Evolutionary conservation across 768 basidiomycete species (phyloP), one percentile per base, ranked within the genome.

Genomic region (Kwoniella mangroviensis): DNA sequence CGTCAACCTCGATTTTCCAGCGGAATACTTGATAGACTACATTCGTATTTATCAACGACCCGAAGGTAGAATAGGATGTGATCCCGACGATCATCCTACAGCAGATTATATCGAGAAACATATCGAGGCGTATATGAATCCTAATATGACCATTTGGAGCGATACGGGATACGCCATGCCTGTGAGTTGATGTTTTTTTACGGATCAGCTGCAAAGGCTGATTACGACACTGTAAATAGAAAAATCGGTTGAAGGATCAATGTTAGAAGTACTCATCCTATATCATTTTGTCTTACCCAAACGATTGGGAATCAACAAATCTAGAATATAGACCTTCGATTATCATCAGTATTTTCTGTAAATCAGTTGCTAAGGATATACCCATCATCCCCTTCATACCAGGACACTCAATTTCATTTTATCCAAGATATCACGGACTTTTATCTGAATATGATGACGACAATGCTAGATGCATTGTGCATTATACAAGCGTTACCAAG

Each of bases 101-200:
- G 81, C 88, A 19, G 84, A 89, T 67, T 99, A 98, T 74, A 86
- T 86, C 73, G 60, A 64, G 10, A 85, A 84, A 6, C 87, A 88
- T 79, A 67, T 84, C 54, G 86, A 87, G 62, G 87, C 90, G 62
- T 96, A 94, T 79, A 86, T 83, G 65, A 89, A 97, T 80, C 86
- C 93, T 19, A 94, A 96, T 78, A 82, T 92, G 55, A 96, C 94
- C 34, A 91, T 90, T 58, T 96, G 94, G 94, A 86, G 84, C 2
- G 86, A 88, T 73, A 92, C 90, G 1, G 91, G 91, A 52, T 88
- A 91, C 78, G 84, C 84, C 0, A 91, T 91, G 83, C 94, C 94
- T 19, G 85, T 88, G 51, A 96, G 79, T 80, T 9, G 45, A 34
- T 34, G 34, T 34, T 34, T 34, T 34, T 7, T 7, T 6, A 34